Percentiles rank a stretch among this genome's conserved stretches.
Conservation (phyloP, 345 rosid species). For the Mercurialis annua region DNA sequence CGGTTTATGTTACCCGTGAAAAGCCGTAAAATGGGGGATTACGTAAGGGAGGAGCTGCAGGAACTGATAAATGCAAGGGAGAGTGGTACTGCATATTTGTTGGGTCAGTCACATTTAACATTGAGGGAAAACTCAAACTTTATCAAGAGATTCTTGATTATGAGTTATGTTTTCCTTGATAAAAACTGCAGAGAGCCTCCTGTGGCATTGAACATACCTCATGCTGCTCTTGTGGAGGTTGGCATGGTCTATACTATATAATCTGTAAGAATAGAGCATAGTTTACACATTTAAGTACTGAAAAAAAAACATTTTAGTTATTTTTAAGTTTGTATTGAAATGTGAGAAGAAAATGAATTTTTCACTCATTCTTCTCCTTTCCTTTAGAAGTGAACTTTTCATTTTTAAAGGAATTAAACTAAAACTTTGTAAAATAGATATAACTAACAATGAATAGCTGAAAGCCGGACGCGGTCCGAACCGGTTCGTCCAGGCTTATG, state of each 20-base stretch:
- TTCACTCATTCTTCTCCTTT: background rate
- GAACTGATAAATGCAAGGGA: conserved; percentile 54
- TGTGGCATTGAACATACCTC: conserved; percentile 53
- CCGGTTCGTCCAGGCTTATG: no score
- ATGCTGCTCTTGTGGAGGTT: conserved; percentile 63
- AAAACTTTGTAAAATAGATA: no score
- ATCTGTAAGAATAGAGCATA: background rate
- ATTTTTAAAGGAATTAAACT: no score
- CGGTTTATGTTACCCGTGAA: conserved; percentile 36
- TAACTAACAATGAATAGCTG: no score
- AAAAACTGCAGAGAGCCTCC: conserved; percentile 45
- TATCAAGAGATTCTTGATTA: conserved; percentile 42
- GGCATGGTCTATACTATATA: conserved; percentile 46
- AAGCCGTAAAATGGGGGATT: conserved; percentile 28
- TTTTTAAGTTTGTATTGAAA: no score
- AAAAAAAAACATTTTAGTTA: no score
- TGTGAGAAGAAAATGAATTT: no score
- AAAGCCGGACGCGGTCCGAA: no score
- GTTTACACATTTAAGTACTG: background rate
- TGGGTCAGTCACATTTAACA: conserved; percentile 49
- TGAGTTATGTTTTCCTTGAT: conserved; percentile 37
- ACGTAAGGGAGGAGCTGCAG: conserved; percentile 40
- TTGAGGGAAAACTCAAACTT: conserved; percentile 33
- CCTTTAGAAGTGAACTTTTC: no score
- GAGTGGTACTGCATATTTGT: conserved; percentile 54